Base-by-base conservation (phyloP, 148 eudicot species). In the Vaccinium darrowii region DNA sequence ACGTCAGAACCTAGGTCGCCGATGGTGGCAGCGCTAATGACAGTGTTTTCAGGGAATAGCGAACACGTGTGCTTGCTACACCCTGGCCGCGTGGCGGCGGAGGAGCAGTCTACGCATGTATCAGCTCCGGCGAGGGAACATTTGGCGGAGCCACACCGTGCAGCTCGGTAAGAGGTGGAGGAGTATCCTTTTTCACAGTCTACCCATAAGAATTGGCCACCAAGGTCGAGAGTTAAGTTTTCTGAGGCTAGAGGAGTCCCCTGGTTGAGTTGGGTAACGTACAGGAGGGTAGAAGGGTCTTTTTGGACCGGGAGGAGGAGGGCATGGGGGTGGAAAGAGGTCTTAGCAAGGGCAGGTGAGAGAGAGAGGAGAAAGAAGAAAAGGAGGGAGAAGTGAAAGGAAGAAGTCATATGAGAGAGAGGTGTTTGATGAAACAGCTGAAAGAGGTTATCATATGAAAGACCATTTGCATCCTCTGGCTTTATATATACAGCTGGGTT, bases 131-230 rank as follows among this genome's bases (percentile, higher is more conserved):
- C 94, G 0, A 90, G 86, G 2, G 86, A 83, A 91, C 98, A 94
- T 47, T 87, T 87, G 1, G 94, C 88, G 8, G 95, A 90, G 79
- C 72, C 75, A 87, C 94, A 93, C 0, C 71, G 89, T 50, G 85
- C 89, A 0, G 90, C 89, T n/a, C 84, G 86, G 86, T 87, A 89
- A 2, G 91, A 84, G 78, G 97, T 87, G 73, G 94, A 88, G 50
- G 92, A 88, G 83, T 88, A 90, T 57, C 56, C 69, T 27, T 27
- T 27, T 27, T 27, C 27, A 27, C 27, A 27, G 27, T 27, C 27
- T 27, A 27, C 0, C 27, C 7, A n/a, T 27, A 27, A 27, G 27
- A 27, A 27, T 27, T 27, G 27, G 27, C 27, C 27, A 27, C 27
- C 27, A 0, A 27, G 27, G 27, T 27, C 27, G 27, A 27, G 27